Evolutionary conservation across 176 grass and related monocot species (phyloP).

Genomic region (Hordeum vulgare): DNA sequence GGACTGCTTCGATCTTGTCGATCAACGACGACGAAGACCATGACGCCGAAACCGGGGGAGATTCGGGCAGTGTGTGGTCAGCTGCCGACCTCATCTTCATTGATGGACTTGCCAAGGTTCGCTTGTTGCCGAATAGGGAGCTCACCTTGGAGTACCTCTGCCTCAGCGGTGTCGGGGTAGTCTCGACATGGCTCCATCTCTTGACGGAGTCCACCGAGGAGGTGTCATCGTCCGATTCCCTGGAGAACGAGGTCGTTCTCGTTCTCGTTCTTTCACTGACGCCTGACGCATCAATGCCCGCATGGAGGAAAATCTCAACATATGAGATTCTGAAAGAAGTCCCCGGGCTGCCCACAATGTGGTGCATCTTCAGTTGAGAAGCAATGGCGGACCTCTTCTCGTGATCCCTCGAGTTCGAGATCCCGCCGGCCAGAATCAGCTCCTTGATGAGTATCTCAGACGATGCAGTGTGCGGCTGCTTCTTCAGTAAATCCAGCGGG

Average conservation of each 20-base stretch:
- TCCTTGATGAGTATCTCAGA: slow-evolving; percentile 87
- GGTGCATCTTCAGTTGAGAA: slow-evolving; percentile 69
- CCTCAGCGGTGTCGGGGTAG: no score
- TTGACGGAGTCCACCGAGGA: slow-evolving; percentile 56
- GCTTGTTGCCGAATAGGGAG: no score
- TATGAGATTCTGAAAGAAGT: slow-evolving; percentile 74
- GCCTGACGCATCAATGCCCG: slow-evolving; percentile 38
- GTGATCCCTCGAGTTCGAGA: slow-evolving; percentile 55
- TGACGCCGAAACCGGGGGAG: no score
- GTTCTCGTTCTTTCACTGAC: slow-evolving; percentile 46
- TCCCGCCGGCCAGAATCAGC: slow-evolving; percentile 71
- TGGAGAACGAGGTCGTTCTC: slow-evolving; percentile 55
- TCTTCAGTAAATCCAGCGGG: slow-evolving; percentile 68
- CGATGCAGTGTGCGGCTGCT: no score
- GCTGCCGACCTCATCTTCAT: no score
- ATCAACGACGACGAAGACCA: slow-evolving; percentile 28
- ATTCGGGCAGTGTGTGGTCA: no score
- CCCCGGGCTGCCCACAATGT: slow-evolving; percentile 61
- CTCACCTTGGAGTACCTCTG: no score
- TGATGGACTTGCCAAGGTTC: no score
- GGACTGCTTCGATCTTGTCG: slow-evolving; percentile 26
- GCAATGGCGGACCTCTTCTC: slow-evolving; percentile 43
- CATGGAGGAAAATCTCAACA: slow-evolving; percentile 71
- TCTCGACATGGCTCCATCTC: slow-evolving; percentile 48
- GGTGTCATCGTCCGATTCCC: slow-evolving; percentile 35